Base-by-base conservation (phyloP, 2,329 filamentous ascomycete genomes). In the Mollisia scopiformis region DNA sequence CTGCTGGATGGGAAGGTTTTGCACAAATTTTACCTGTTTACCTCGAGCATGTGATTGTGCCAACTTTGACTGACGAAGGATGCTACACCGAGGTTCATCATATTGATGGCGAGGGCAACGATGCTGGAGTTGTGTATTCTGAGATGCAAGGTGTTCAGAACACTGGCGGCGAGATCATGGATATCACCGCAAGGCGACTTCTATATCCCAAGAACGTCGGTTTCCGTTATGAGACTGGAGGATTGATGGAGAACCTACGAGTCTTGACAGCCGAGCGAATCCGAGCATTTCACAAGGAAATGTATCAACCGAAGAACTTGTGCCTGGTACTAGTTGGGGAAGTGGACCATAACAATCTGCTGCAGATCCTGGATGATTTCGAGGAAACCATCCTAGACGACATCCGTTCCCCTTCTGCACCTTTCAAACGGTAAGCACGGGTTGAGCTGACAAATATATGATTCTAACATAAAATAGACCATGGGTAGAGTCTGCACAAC, bases 101-200 rank as follows among this genome's bases (percentile, higher is more conserved):
- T 74, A 86, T 99, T 58, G 92, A 99, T 73, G 94, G 92, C 16
- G 87, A 91, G 67, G 95, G 95, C 59, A 90, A 98, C 65, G 95
- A 99, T 82, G 95, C 95, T 43, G 95, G 93, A 64, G 93, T 97
- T 1, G 95, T 99, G 8, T 99, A 99, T 77, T 97, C 94, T 0
- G 95, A 99, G 77, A 99, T 99, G 95, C 95, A 99, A 77, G 95
- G 89, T 25, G 88, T 97, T 2, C 91, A 98, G 73, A 96, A 96
- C 73, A 88, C 87, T 55, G 88, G 90, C 66, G 81, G 83, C 7
- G 92, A 97, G 74, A 85, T 98, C 61, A 97, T 98, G 85, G 92
- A 97, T 66, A 81, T 97, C 59, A 85, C 86, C 66, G 89, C 92
- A 55, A 88, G 91, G 41, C 87, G 91, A 2, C 79, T 95, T 47